These are phyloP conservation scores for Aspergillus aculeatinus DNA, from an alignment of 2,329 filamentous ascomycete species.

Conservation along the genomic window DNA sequence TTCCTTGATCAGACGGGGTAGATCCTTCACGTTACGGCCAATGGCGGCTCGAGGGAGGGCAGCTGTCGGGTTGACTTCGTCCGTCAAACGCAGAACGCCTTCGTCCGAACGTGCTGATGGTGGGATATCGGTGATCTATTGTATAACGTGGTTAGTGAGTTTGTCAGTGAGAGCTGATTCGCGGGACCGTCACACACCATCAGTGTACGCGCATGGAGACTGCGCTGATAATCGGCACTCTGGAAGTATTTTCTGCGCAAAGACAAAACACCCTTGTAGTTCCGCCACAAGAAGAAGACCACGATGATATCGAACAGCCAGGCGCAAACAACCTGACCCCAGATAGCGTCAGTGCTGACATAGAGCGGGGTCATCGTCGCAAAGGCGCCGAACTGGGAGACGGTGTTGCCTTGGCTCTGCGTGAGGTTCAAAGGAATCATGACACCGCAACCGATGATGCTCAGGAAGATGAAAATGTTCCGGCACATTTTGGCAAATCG, in stretches of 20 bases:
- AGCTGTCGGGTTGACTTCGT: slow-evolving; percentile 73
- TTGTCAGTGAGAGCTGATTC: background rate
- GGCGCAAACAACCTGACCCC: slow-evolving; percentile 59
- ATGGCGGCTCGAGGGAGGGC: slow-evolving; percentile 78
- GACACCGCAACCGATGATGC: slow-evolving; percentile 70
- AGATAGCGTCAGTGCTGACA: slow-evolving; percentile 50
- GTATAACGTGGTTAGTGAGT: background rate
- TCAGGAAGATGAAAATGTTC: slow-evolving; percentile 77
- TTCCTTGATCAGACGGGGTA: slow-evolving; percentile 80
- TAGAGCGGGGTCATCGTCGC: slow-evolving; percentile 53
- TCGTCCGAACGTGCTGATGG: slow-evolving; percentile 76
- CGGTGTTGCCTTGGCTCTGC: slow-evolving; percentile 42
- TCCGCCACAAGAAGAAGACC: slow-evolving; percentile 82
- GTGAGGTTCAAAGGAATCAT: slow-evolving; percentile 77
- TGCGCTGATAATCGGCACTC: slow-evolving; percentile 82
- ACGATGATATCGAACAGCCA: slow-evolving; percentile 73
- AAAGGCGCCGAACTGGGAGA: slow-evolving; percentile 33
- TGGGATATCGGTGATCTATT: slow-evolving; percentile 77
- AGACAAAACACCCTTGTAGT: slow-evolving; percentile 71
- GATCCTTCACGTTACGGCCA: slow-evolving; percentile 85
- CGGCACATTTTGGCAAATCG: slow-evolving; percentile 88
- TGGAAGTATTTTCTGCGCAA: slow-evolving; percentile 79
- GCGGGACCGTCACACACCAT: slow-evolving; percentile 44
- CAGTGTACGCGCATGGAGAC: slow-evolving; percentile 70
- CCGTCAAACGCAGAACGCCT: slow-evolving; percentile 79